These are phyloP conservation scores for Vitis rotundifolia DNA, from an alignment of 164 flowering plant genomes.

Conservation along the genomic window DNA sequence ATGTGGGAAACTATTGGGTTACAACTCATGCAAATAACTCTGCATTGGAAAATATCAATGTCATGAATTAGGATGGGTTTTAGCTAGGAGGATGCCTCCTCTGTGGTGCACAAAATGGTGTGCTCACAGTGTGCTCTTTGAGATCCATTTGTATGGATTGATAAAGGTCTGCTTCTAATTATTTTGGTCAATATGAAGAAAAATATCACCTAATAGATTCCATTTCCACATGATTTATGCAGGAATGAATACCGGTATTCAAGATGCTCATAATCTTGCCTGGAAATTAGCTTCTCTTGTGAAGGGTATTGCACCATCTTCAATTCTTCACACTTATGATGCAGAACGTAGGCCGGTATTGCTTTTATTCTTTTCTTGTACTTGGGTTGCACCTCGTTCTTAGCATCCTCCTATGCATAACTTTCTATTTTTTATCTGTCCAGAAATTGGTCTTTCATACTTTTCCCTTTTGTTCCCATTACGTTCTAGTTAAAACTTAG, in stretches of 20 bases:
- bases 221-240: slow-evolving; percentile 16
- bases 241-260: slow-evolving; percentile 99
- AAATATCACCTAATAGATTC: background rate
- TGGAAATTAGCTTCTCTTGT: slow-evolving; percentile 87
- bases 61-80: too few species aligned
- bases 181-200: background rate
- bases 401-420: too few species aligned
- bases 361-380: slow-evolving; percentile 5
- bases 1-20: background rate
- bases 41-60: background rate
- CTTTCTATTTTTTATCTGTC: too few species aligned
- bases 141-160: background rate
- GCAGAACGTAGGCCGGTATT: slow-evolving; percentile 84
- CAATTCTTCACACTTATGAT: slow-evolving; percentile 77
- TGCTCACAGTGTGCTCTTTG: background rate
- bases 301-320: slow-evolving; percentile 63
- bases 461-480: background rate
- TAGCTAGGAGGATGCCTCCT: background rate
- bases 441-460: too few species aligned
- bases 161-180: too few species aligned
- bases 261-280: slow-evolving; percentile 97
- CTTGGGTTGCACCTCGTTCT: background rate
- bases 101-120: background rate
- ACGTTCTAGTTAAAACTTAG: background rate
- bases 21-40: background rate